Percentiles rank a stretch among this genome's conserved stretches.
Evolutionary conservation across 176 grass and related monocot genomes (phyloP).

Genomic region (Cenchrus americanus): DNA sequence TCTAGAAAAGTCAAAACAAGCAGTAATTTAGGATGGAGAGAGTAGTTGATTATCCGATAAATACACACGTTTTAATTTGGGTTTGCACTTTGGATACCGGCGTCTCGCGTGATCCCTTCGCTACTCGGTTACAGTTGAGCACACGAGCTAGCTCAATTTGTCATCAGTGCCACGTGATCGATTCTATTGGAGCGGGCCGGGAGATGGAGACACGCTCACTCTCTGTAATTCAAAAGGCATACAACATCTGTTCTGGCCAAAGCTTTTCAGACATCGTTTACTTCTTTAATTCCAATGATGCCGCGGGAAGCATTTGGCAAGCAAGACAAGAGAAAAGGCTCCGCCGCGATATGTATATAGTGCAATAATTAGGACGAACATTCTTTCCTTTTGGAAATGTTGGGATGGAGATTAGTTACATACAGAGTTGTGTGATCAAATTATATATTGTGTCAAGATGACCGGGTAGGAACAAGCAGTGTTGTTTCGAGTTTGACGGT

Average conservation of each 20-base stretch:
- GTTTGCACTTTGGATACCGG: too few relatives aligned
- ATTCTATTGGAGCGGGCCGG: background rate
- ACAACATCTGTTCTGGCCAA: background rate
- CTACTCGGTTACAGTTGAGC: background rate
- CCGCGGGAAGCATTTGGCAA: background rate
- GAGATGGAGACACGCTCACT: background rate
- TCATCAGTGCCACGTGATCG: background rate
- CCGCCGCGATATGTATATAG: background rate
- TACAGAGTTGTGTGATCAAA: background rate
- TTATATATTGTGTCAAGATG: too few relatives aligned
- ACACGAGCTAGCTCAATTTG: background rate
- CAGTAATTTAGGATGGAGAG: too few relatives aligned
- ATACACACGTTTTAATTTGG: too few relatives aligned
- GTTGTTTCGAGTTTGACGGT: constrained; percentile 17
- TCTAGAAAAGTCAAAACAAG: too few relatives aligned
- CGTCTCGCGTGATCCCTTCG: background rate
- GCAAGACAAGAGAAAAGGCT: background rate
- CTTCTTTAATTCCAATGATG: background rate
- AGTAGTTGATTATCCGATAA: too few relatives aligned
- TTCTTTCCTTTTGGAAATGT: background rate
- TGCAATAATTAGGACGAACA: background rate
- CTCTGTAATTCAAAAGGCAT: background rate
- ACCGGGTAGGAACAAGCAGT: background rate
- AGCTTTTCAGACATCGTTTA: background rate
- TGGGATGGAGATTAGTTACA: background rate